Percentiles rank a stretch among this genome's conserved stretches.
phyloP scores from a whole-genome alignment of 139 green algal genomes.

The Closterium sp. region DNA sequence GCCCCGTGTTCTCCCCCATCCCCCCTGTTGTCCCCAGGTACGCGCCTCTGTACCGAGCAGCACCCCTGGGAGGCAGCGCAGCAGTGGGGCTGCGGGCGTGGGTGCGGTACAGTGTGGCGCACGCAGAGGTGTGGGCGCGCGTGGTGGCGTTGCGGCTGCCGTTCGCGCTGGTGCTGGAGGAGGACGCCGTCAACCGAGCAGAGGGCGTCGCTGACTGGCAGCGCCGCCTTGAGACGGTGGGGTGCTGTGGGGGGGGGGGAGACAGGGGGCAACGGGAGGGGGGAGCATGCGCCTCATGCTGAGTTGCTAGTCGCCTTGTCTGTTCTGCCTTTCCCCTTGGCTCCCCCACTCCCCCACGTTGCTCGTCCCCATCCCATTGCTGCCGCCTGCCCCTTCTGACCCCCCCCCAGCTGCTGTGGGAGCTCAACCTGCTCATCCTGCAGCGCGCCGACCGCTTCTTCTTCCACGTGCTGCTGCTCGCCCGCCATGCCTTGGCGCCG shows the following conservation, averaged over 20 bases:
- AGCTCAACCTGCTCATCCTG: slow-evolving; percentile 18
- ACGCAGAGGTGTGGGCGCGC: slow-evolving; percentile 2
- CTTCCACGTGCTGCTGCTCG: slow-evolving; percentile 1
- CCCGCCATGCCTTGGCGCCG: not conserved
- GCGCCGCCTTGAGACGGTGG: not conserved
- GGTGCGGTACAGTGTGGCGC: slow-evolving; percentile 8
- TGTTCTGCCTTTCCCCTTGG: not conserved
- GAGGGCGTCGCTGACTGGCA: not conserved
- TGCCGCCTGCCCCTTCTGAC: not conserved
- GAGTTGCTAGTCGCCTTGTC: not conserved
- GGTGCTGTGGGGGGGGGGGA: not conserved
- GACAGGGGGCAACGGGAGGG: not conserved
- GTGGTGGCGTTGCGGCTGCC: not conserved
- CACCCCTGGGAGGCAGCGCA: not conserved
- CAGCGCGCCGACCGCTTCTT: not conserved
- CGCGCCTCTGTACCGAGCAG: not conserved
- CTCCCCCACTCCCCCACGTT: no score
- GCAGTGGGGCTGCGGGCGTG: not conserved
- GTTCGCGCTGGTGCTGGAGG: slow-evolving; percentile 23
- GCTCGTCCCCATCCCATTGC: no score
- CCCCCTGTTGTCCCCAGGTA: not conserved
- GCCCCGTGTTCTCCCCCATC: not conserved
- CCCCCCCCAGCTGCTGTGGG: not conserved
- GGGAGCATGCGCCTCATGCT: not conserved
- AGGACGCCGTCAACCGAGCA: not conserved